Percentiles rank a stretch among this genome's conserved stretches.
Conservation (phyloP, 2,329 filamentous ascomycete species). For the Fusarium xylarioides region DNA sequence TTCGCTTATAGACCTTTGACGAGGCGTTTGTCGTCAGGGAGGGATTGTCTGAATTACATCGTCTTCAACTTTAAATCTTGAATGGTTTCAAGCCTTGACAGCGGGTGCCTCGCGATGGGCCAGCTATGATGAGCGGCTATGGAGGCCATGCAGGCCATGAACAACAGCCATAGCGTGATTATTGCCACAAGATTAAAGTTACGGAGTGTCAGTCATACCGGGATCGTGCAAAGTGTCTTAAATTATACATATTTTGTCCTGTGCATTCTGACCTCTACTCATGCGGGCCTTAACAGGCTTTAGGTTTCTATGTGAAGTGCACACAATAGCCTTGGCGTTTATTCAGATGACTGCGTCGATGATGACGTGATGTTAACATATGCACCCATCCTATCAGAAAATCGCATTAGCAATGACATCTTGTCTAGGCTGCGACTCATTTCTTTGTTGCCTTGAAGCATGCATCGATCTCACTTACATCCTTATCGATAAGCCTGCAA, state of each 20-base stretch:
- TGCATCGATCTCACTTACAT: slow-evolving; percentile 14
- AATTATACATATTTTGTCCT: neutral
- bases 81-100: neutral
- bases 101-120: neutral
- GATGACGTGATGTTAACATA: neutral
- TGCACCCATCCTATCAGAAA: neutral
- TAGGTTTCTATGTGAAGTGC: neutral
- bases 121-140: neutral
- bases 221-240: neutral
- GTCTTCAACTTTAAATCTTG: neutral
- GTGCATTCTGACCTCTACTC: neutral
- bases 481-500: slow-evolving; percentile 38
- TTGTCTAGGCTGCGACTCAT: neutral
- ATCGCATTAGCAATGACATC: neutral
- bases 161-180: neutral
- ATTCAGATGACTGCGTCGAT: neutral
- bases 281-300: neutral
- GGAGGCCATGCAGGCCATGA: neutral
- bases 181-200: neutral
- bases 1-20: slow-evolving; percentile 37
- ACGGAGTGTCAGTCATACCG: neutral
- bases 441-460: slow-evolving; percentile 14
- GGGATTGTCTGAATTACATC: neutral
- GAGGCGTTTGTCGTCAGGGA: neutral
- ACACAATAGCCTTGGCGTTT: neutral